These are phyloP conservation scores for Curvularia sp. DNA, from an alignment of 2,329 filamentous ascomycete genomes.

Conservation along the genomic window DNA sequence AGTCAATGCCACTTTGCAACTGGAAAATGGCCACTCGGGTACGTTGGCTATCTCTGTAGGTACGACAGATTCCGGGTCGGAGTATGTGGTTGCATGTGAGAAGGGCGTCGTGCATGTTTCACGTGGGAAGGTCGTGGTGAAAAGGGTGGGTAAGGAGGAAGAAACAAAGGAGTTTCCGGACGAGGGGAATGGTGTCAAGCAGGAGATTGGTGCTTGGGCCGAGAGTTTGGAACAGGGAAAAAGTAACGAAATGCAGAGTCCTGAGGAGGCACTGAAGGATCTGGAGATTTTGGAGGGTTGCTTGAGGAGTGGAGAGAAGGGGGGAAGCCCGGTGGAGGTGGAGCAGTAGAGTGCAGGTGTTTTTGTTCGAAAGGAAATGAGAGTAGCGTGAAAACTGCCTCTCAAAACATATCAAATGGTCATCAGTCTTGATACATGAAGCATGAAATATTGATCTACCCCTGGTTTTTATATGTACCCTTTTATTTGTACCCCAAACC, in stretches of 20 bases:
- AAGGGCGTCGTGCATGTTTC: conserved; percentile 61
- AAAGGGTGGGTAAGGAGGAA: conserved; percentile 32
- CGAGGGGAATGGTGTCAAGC: conserved; percentile 61
- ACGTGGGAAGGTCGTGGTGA: conserved; percentile 50
- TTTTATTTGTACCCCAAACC: background rate
- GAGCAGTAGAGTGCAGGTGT: conserved; percentile 12
- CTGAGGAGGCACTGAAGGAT: conserved; percentile 67
- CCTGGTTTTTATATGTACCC: background rate
- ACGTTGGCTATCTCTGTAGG: conserved; percentile 66
- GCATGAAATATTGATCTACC: background rate
- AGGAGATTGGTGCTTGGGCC: conserved; percentile 69
- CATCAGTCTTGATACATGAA: background rate
- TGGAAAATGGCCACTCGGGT: conserved; percentile 62
- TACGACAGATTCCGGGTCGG: conserved; percentile 61
- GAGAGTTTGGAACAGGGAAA: conserved; percentile 59
- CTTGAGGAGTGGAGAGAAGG: conserved; percentile 51
- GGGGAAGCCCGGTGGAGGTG: conserved; percentile 41
- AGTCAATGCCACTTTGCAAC: conserved; percentile 64
- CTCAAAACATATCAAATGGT: background rate
- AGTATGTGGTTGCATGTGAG: conserved; percentile 66
- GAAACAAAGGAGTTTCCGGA: conserved; percentile 56
- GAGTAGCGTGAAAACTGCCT: background rate
- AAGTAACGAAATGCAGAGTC: conserved; percentile 60
- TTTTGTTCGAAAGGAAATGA: background rate
- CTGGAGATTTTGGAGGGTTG: conserved; percentile 61